Conservation (phyloP, 2,329 filamentous ascomycete genomes). For the Diaporthe humulicola region DNA sequence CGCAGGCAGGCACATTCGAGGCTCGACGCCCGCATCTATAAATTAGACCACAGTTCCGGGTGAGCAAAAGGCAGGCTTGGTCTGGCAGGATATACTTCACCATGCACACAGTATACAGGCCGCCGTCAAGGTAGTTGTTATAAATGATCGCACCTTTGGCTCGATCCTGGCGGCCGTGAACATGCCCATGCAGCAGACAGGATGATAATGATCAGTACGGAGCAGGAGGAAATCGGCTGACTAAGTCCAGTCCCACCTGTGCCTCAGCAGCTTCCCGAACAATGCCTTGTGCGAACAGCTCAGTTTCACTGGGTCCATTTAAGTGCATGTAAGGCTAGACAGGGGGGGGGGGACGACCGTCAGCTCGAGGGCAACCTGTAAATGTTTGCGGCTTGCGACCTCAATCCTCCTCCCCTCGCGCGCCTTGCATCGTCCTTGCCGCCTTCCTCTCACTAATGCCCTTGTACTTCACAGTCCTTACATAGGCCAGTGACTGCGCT, state of each 20-base stretch:
- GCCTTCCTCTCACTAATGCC: neutral
- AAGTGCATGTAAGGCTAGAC: conserved; percentile 14
- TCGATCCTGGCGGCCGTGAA: neutral
- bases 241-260: conserved; percentile 1
- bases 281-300: conserved; percentile 21
- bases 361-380: conserved; percentile 21
- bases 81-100: neutral
- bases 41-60: neutral
- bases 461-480: neutral
- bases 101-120: too few species aligned
- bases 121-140: too few species aligned
- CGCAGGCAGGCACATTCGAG: neutral
- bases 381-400: conserved; percentile 35
- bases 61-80: neutral
- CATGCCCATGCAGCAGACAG: neutral
- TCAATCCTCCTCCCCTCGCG: neutral
- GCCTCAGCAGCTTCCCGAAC: neutral
- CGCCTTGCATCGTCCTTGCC: neutral
- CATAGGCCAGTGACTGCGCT: conserved; percentile 14
- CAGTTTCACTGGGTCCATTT: conserved; percentile 27
- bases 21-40: neutral
- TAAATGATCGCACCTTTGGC: neutral
- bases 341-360: neutral
- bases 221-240: neutral
- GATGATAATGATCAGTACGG: neutral